Conservation (phyloP, 2,329 filamentous ascomycete genomes). For the Venturia asperata region DNA sequence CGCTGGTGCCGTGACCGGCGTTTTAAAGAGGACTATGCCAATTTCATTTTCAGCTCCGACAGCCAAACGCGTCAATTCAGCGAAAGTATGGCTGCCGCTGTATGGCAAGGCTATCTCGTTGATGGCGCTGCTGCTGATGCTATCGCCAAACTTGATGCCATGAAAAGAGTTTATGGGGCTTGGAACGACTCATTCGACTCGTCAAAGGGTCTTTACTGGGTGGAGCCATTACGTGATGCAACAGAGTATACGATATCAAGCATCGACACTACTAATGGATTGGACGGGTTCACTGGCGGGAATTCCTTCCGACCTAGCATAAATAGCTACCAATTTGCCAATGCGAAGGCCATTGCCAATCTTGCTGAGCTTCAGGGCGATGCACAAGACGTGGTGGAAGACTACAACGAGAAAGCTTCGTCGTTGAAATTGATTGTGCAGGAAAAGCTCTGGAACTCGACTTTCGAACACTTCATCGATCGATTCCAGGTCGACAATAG, state of each 20-base stretch:
- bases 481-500: constrained; percentile 35
- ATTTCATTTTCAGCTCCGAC: constrained; percentile 35
- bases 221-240: constrained; percentile 39
- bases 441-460: constrained; percentile 38
- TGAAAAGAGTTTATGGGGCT: constrained; percentile 34
- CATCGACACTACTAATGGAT: constrained; percentile 37
- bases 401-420: constrained; percentile 23
- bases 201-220: constrained; percentile 37
- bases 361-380: constrained; percentile 32
- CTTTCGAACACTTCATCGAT: constrained; percentile 40
- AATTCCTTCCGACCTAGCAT: constrained; percentile 39
- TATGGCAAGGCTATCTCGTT: constrained; percentile 37
- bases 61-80: constrained; percentile 39
- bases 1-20: constrained; percentile 41
- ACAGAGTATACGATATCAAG: constrained; percentile 42
- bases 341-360: constrained; percentile 37
- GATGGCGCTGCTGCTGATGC: constrained; percentile 34
- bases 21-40: constrained; percentile 39
- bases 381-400: constrained; percentile 3
- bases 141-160: constrained; percentile 30
- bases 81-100: constrained; percentile 37
- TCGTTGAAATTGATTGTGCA: constrained; percentile 35
- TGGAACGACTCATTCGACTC: constrained; percentile 36
- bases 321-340: constrained; percentile 41
- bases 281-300: constrained; percentile 37